Evolutionary conservation across 768 basidiomycete genomes (phyloP).

Genomic region (Tricholoma sp.): DNA sequence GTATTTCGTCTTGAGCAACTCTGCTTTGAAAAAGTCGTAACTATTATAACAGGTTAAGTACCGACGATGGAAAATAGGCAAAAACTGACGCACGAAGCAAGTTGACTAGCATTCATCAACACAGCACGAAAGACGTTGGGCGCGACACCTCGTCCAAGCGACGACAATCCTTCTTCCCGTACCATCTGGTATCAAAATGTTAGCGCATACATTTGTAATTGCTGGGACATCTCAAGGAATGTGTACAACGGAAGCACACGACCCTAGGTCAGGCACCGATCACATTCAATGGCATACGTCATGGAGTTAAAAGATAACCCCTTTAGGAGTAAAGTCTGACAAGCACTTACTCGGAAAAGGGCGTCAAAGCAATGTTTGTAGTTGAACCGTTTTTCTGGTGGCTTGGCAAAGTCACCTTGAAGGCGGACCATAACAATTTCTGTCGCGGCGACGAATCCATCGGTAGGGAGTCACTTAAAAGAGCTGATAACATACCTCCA

Average conservation of each 20-base stretch:
- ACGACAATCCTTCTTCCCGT: constrained; percentile 76
- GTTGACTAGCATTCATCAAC: constrained; percentile 89
- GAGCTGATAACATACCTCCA: constrained; percentile 46
- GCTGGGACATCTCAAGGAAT: neutral
- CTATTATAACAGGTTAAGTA: constrained; percentile 17
- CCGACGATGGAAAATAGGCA: neutral
- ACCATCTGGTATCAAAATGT: constrained; percentile 56
- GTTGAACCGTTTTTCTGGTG: constrained; percentile 82
- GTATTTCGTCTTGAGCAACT: constrained; percentile 63
- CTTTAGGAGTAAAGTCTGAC: constrained; percentile 8
- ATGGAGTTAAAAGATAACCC: constrained; percentile 5
- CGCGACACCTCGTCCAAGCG: constrained; percentile 68
- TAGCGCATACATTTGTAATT: neutral
- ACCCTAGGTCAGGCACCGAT: constrained; percentile 14
- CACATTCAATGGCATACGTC: constrained; percentile 5
- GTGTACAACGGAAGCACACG: constrained; percentile 6
- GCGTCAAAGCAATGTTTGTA: constrained; percentile 91
- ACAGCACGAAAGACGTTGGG: constrained; percentile 86
- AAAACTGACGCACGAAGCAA: constrained; percentile 66
- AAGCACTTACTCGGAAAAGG: constrained; percentile 61
- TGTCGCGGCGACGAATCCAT: constrained; percentile 16
- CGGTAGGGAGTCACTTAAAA: neutral
- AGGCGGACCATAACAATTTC: constrained; percentile 85
- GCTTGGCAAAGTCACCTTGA: constrained; percentile 88
- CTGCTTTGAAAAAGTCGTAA: constrained; percentile 90